Evolutionary conservation across 305 asterid species (phyloP), one percentile per base, ranked within the genome.

Genomic region (Fraxinus albicans): DNA sequence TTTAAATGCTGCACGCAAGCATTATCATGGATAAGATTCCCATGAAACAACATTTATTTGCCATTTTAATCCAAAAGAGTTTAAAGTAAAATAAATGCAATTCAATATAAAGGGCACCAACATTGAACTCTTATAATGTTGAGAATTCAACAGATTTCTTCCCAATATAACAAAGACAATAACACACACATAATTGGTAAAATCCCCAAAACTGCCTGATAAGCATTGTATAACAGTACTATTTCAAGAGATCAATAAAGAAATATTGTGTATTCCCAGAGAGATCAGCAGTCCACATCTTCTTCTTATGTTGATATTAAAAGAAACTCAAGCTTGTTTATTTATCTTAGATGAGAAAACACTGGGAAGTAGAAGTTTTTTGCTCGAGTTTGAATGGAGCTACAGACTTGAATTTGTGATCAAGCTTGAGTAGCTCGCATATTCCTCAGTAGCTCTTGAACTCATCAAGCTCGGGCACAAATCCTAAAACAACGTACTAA

Each of bases 91-190:
- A 44, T 9, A 77, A 78, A 47, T 50, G 47, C 23, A 10, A 67
- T 50, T 15, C 38, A 53, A 81, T 60, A 76, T 76, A 73, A 67
- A 19, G 47, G 25, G 77, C 77, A 73, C 77, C 47, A 72, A 60
- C 65, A 0, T 77, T 44, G 44, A 55, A 77, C 79, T 53, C 55
- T n/a, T 0, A 67, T 67, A 27, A 27, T 21, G 27, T 80, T 29
- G 77, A 65, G 76, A 34, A 80, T 53, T 73, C 67, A 3, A 27
- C 35, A 53, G 7, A 36, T 70, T 78, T 72, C 29, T 77, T 55
- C 76, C 47, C 69, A 38, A 35, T 75, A 40, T 27, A 19, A 53
- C 36, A 67, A 27, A 6, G 34, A 60, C 53, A 29, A 78, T 3
- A 29, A 74, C 10, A 27, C 33, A 79, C 38, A 55, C 17, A 55